Evolutionary conservation across 495 filamentous ascomycete species (phyloP), one percentile per base, ranked within the genome.

Genomic region (Annulohypoxylon nitens): DNA sequence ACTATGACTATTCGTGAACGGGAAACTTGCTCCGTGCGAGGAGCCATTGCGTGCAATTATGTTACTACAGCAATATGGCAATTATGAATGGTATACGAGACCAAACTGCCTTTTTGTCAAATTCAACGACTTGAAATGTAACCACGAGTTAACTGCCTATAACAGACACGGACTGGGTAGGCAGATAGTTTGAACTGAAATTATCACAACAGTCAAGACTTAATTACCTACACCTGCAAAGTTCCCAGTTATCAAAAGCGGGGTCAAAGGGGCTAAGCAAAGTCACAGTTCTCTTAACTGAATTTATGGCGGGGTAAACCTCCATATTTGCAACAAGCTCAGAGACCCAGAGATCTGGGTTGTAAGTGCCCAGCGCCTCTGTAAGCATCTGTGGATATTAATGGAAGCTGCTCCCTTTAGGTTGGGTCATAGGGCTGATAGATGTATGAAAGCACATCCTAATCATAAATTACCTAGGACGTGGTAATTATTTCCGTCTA

Each of bases 11-110:
- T 45, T 58, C 53, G 60, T 12, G 18, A 33, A 18, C 18, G 26
- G 58, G 9, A 18, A 4, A 78, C 82, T 62, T 81, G 82, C 84
- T 85, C 80, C 8, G 79, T 83, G 41, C 74, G 78, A 7, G 81
- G 79, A 1, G 79, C 76, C 84, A 86, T 86, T 48, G 47, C 67
- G 10, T 51, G 25, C 4, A n/a, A 20, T 63, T 26, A n/a, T 30
- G 55, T 64, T 39, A 23, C 25, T 36, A 36, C 14, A 4, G 39
- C n/a, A 53, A 37, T 3, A 14, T 30, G 34, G 9, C 20, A 34
- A 9, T 14, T 61, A 8, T 20, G 9, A 12, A 7, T 6, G 37
- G 5, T 36, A 36, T 23, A 18, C 10, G 2, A 30, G 30, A 30
- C 30, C 30, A 30, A 30, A 30, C 30, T 0, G 30, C 5, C 30